Evolutionary conservation across 768 basidiomycete genomes (phyloP).

Genomic region (Podaxis sp.): DNA sequence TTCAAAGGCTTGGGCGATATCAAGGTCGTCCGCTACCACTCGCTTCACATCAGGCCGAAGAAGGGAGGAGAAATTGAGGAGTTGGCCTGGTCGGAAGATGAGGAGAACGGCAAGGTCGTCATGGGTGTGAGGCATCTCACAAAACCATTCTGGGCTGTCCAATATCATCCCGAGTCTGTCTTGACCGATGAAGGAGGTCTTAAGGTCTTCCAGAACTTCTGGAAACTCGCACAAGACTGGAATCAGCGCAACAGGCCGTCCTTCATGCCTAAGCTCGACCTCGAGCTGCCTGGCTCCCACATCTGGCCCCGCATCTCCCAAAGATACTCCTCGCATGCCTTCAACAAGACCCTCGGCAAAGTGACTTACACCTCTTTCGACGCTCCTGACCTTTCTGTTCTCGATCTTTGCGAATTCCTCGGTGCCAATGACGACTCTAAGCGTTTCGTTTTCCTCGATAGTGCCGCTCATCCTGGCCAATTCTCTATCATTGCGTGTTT

Average conservation of each 20-base stretch:
- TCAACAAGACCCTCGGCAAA: slow-evolving; percentile 19
- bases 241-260: slow-evolving; percentile 27
- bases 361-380: slow-evolving; percentile 33
- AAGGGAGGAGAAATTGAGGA: slow-evolving; percentile 49
- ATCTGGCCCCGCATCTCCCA: slow-evolving; percentile 49
- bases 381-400: slow-evolving; percentile 35
- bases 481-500: slow-evolving; percentile 70
- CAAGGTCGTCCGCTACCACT: slow-evolving; percentile 75
- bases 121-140: slow-evolving; percentile 68
- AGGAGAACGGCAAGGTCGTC: slow-evolving; percentile 62
- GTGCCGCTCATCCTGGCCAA: slow-evolving; percentile 69
- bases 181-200: slow-evolving; percentile 65
- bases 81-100: slow-evolving; percentile 71
- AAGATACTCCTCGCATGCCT: slow-evolving; percentile 19
- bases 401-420: slow-evolving; percentile 56
- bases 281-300: slow-evolving; percentile 34
- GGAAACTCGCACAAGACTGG: slow-evolving; percentile 64
- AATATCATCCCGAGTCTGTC: slow-evolving; percentile 86
- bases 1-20: slow-evolving; percentile 54
- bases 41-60: slow-evolving; percentile 56
- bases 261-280: slow-evolving; percentile 38
- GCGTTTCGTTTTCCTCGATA: slow-evolving; percentile 74
- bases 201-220: slow-evolving; percentile 72
- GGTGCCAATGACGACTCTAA: slow-evolving; percentile 52
- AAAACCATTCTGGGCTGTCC: slow-evolving; percentile 82